These are phyloP conservation scores for Yamadazyma sp. DNA, from an alignment of 1,139 yeast genomes.

Conservation along the genomic window DNA sequence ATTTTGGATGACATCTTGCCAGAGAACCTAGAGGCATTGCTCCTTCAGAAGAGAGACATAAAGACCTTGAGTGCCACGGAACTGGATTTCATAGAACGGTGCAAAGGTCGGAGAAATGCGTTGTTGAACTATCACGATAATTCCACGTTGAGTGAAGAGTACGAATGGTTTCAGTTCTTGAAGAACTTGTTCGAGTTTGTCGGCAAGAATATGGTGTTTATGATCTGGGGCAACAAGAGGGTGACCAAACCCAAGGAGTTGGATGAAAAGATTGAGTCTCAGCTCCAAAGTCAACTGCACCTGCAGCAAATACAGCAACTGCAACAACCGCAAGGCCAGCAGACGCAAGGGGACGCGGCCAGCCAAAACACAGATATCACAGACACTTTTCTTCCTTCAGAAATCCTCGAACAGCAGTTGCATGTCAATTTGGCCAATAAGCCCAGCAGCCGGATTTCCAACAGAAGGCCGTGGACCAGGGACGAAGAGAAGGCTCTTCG, in stretches of 20 bases:
- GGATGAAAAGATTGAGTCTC: constrained; percentile 3
- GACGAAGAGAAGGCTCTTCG: constrained; percentile 86
- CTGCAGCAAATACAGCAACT: background rate
- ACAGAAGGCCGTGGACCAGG: constrained; percentile 77
- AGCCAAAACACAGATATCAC: constrained; percentile 6
- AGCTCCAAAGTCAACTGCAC: background rate
- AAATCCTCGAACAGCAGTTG: constrained; percentile 47
- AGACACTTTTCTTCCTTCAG: constrained; percentile 42
- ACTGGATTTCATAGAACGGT: constrained; percentile 65
- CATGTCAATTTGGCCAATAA: constrained; percentile 37
- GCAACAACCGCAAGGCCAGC: background rate
- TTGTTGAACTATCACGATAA: constrained; percentile 52
- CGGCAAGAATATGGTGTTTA: constrained; percentile 67
- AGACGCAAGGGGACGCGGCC: constrained; percentile 1
- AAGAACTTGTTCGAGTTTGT: constrained; percentile 79
- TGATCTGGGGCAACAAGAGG: constrained; percentile 68
- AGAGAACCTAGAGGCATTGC: constrained; percentile 51
- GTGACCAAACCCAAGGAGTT: constrained; percentile 13
- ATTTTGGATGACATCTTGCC: constrained; percentile 80
- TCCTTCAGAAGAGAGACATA: constrained; percentile 24
- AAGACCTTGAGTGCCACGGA: constrained; percentile 63
- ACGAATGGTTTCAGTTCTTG: constrained; percentile 33
- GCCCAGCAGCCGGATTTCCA: constrained; percentile 24
- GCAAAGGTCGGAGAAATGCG: constrained; percentile 65
- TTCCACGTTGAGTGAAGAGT: constrained; percentile 39